Conservation (phyloP, 2,329 filamentous ascomycete genomes). For the Trichoderma sp. region DNA sequence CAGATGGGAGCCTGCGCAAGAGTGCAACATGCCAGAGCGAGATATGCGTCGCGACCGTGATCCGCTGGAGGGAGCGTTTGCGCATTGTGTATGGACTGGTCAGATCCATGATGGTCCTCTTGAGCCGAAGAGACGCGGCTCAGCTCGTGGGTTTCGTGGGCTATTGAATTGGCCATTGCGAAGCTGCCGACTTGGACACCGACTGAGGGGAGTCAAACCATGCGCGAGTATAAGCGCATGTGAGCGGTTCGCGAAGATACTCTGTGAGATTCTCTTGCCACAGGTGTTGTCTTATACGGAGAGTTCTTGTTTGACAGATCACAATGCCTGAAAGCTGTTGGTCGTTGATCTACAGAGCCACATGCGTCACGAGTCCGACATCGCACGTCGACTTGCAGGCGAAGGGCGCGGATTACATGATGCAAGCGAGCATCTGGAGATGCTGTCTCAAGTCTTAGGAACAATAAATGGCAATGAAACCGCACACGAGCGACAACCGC, state of each 20-base stretch:
- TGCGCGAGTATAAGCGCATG: too few species aligned
- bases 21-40: constrained; percentile 38
- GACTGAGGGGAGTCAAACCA: not conserved
- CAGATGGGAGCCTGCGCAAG: constrained; percentile 41
- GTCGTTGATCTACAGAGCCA: constrained; percentile 5
- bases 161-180: not conserved
- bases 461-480: not conserved
- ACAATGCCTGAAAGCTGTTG: not conserved
- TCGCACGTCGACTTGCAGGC: not conserved
- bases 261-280: too few species aligned
- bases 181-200: not conserved
- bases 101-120: not conserved
- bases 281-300: not conserved
- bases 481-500: too few species aligned
- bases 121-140: not conserved
- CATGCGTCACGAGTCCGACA: constrained; percentile 20
- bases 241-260: too few species aligned
- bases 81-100: not conserved
- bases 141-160: not conserved
- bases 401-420: not conserved
- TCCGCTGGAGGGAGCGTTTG: constrained; percentile 37
- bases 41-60: constrained; percentile 37
- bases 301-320: not conserved
- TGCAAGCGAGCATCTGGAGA: not conserved
- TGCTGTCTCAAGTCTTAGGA: too few species aligned